Conservation (phyloP, 768 basidiomycete genomes). For the Boletus sensibilis region DNA sequence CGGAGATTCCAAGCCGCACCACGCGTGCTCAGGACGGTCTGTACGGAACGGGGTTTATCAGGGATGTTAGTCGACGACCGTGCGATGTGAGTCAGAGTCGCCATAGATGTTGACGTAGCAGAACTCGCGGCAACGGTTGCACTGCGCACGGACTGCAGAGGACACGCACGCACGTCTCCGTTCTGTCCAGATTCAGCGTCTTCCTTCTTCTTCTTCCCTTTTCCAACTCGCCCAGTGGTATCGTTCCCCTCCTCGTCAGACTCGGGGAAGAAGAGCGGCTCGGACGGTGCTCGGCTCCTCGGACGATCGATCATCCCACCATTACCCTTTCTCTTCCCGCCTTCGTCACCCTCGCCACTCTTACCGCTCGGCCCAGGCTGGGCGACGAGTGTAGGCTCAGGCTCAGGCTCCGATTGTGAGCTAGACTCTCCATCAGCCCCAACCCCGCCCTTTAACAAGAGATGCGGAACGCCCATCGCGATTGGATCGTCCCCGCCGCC, state of each 20-base stretch:
- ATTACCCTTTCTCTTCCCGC: neutral
- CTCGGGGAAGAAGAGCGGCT: slow-evolving; percentile 29
- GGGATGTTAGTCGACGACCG: neutral
- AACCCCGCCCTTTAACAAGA: neutral
- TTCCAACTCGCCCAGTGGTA: neutral
- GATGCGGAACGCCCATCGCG: slow-evolving; percentile 11
- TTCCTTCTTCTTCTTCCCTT: slow-evolving; percentile 1
- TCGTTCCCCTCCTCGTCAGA: slow-evolving; percentile 14
- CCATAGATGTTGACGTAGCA: neutral
- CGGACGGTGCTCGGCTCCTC: slow-evolving; percentile 14
- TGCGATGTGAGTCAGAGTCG: neutral
- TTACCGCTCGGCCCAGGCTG: slow-evolving; percentile 6
- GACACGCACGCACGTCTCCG: neutral
- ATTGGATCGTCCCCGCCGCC: neutral
- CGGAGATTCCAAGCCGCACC: slow-evolving; percentile 49
- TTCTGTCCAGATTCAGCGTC: neutral
- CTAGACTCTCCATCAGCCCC: neutral
- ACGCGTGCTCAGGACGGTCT: slow-evolving; percentile 52
- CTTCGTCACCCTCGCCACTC: neutral
- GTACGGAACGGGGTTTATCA: slow-evolving; percentile 27
- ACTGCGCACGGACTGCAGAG: neutral
- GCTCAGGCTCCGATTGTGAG: slow-evolving; percentile 6
- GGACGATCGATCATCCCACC: slow-evolving; percentile 1
- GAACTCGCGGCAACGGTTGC: neutral
- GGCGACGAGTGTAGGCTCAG: slow-evolving; percentile 21